Evolutionary conservation across 768 basidiomycete species (phyloP), one percentile per base, ranked within the genome.

Genomic region (Tulasnella sp.): DNA sequence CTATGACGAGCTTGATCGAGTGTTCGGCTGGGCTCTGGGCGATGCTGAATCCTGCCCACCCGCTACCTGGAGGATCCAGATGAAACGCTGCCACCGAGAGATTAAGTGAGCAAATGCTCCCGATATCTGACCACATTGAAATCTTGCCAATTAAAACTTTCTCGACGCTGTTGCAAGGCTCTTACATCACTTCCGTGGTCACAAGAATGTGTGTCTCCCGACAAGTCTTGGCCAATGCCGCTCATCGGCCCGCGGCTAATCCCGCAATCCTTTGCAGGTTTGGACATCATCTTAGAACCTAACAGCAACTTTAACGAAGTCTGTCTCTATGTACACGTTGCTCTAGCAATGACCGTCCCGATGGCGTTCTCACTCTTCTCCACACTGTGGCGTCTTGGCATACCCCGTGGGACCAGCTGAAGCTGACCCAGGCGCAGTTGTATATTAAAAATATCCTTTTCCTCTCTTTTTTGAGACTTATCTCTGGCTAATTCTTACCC

Each of bases 371-470:
- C 40, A 18, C n/a, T 42, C 22, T 48, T 46, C 31, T 74, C 31
- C 31, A 42, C 28, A 75, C 81, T n/a, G n/a, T n/a, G 12, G 16
- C 20, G 48, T 14, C 48, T 42, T 42, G 42, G 42, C 42, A 42
- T 42, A 18, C 22, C 79, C 79, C 48, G 75, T 86, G 98, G 94
- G 97, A 99, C 88, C 98, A 99, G 86, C 91, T 99, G 98, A 99
- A 85, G 98, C 98, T 79, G 98, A 99, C 90, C 90, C 99, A n/a
- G 97, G 99, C 84, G 98, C 98, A 28, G 99, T 99, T 86, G 96
- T 97, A 83, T 86, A 91, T 85, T 31, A n/a, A 48, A 34, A 22
- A 18, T 34, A n/a, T 54, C 40, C 9, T n/a, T 76, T 58, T 42
- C 37, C 22, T 3, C 20, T 69, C 12, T 50, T 9, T 9, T 34